Evolutionary conservation across 495 filamentous ascomycete species (phyloP), one percentile per base, ranked within the genome.

Genomic region (Pyrenopolyporus hunteri): DNA sequence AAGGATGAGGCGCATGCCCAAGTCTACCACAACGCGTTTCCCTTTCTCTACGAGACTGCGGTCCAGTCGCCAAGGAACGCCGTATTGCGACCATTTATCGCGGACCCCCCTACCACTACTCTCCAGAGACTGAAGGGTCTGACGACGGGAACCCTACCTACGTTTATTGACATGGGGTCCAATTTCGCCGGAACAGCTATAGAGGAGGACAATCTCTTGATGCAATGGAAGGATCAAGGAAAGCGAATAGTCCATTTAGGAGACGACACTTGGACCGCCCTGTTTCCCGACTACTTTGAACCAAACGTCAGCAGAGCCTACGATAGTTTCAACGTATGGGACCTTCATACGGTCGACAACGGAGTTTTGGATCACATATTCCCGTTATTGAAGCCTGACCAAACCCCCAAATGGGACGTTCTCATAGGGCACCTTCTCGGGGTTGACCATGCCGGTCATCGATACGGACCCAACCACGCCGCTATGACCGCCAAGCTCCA

Each of bases 301-400:
- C 77, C 83, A 2, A 88, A 92, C 35, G 82, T 98, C 46, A 94
- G 91, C 54, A 81, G 79, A 56, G 84, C 94, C 1, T 97, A 95
- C 70, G 93, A 98, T 72, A 97, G 93, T 35, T 93, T 98, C 74
- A 97, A 98, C 69, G 94, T 97, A 3, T 97, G 92, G 92, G 94
- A 98, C 71, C 73, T 98, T 68, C 92, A 97, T 67, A 98, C 95
- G 0, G 89, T 98, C 11, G 94, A 98, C 67, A 95, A 97, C 65
- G 94, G 94, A 1, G 94, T 98, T n/a, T 89, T 83, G 9, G 88
- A 96, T 66, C 87, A 98, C 70, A 85, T 98, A 23, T 89, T 97
- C 51, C 95, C 94, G 3, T 78, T 97, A 5, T 75, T 98, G 63
- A 77, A 85, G 26, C 72, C 83, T 0, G 75, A 81, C 25, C 86